Evolutionary conservation across 139 green algal species (phyloP), one percentile per base, ranked within the genome.

Genomic region (Mychonastes homosphaera): DNA sequence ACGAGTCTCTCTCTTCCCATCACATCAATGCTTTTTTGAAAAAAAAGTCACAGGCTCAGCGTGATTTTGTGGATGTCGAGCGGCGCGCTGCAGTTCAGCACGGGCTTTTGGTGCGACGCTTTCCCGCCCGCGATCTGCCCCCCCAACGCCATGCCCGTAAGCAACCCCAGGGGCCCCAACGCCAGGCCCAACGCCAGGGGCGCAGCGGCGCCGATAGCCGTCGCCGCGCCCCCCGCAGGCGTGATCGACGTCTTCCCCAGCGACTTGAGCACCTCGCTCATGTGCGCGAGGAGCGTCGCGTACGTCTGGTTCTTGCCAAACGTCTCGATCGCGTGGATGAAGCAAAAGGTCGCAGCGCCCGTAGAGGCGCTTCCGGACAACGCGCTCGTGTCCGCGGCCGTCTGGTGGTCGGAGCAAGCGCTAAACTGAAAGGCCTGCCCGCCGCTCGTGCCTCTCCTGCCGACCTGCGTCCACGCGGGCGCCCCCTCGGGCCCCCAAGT

Each of bases 401-500:
- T 64, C 23, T 34, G 30, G 10, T 48, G 36, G 44, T 64, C 57
- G 5, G 34, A 23, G 27, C 57, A 64, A 19, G 57, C 45, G 9
- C 57, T 33, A 30, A 64, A 32, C 57, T 64, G 57, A 10, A 64
- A 33, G 4, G 35, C 57, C 3, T 26, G 48, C 41, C 41, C 28
- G 21, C 21, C 35, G 67, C 61, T 62, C 55, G 61, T 62, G 32
- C 44, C 41, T 47, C 21, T 30, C 32, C 30, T 21, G 7, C 5
- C 52, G 51, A 6, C 58, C 44, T n/a, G n/a, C 53, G 75, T 71
- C 83, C 83, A 91, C 15, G 57, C 56, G 12, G 69, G 60, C 13
- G 56, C 46, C 6, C 76, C 77, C 3, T 46, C 12, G 33, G 61
- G 47, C 24, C 65, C 56, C 30, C 71, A 49, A 33, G 79, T 70